Evolutionary conservation across 192 early-diverging fungal genomes (phyloP).

Genomic region (Entomortierella lignicola): DNA sequence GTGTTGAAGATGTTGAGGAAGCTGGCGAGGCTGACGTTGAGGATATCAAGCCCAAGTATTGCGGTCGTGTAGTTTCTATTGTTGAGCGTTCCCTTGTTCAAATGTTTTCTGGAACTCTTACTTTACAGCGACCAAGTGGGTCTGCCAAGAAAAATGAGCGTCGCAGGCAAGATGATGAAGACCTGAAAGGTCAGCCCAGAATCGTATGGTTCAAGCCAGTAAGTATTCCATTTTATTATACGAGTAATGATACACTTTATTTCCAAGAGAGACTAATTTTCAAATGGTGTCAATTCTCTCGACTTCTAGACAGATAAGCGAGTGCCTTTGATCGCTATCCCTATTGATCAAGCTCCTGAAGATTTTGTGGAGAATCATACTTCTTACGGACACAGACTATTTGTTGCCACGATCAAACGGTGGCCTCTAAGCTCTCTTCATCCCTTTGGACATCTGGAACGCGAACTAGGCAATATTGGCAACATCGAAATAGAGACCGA

Average conservation of each 20-base stretch:
- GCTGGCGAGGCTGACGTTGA: slow-evolving; percentile 69
- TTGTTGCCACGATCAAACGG: slow-evolving; percentile 73
- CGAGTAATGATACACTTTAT: not conserved
- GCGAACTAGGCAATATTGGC: slow-evolving; percentile 81
- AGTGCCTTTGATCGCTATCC: slow-evolving; percentile 80
- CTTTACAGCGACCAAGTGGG: slow-evolving; percentile 47
- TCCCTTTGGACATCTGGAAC: slow-evolving; percentile 82
- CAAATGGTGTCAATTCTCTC: no score
- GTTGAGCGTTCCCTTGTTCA: slow-evolving; percentile 68
- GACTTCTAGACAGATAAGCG: slow-evolving; percentile 74
- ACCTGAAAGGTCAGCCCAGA: slow-evolving; percentile 61
- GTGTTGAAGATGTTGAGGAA: slow-evolving; percentile 61
- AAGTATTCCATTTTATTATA: not conserved
- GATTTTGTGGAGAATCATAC: slow-evolving; percentile 80
- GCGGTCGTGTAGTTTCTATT: slow-evolving; percentile 69
- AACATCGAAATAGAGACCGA: slow-evolving; percentile 83
- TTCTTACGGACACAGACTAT: slow-evolving; percentile 66
- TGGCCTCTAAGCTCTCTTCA: slow-evolving; percentile 79
- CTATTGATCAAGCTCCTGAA: slow-evolving; percentile 74
- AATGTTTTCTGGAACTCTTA: slow-evolving; percentile 66
- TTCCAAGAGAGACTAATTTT: no score
- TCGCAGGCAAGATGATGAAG: slow-evolving; percentile 55
- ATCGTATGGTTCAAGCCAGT: slow-evolving; percentile 85
- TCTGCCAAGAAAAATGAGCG: slow-evolving; percentile 54
- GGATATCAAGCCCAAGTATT: slow-evolving; percentile 67